Base-by-base conservation (phyloP, 1,139 yeast species). In the Sugiyamaella pinicola region DNA sequence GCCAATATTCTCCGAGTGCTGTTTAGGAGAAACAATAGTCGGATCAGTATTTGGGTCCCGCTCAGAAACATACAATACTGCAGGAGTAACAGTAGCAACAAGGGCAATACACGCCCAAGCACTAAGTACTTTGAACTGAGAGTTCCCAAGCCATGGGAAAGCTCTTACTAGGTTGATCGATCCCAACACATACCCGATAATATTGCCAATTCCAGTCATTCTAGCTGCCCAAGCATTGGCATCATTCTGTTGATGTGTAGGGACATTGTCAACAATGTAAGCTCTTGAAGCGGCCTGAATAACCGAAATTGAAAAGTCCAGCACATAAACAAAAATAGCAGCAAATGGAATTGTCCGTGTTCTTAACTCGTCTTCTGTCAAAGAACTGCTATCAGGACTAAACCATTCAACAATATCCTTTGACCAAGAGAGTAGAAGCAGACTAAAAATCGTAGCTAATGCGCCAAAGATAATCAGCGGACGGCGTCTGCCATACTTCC, bases 201-300 rank as follows among this genome's bases (percentile, higher is more conserved):
- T 75, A 55, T 81, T 82, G 54, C 83, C 83, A 0, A 72, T 70
- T 0, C 84, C 82, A 51, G 84, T 81, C 77, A 84, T 79, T 49
- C 87, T 67, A 1, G 88, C 87, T 0, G 88, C 89, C 87, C 87
- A 82, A 0, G 87, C 87, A 61, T 83, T 83, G 13, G 85, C 83
- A 8, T 69, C 61, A 52, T 78, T 79, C 58, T 82, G 86, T 57
- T 80, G 83, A 37, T 71, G 66, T 0, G 79, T 69, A 2, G 83
- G 80, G 3, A 80, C 78, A 53, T 78, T 76, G 60, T 81, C 86
- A 19, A 81, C 83, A 34, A 81, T 79, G 35, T 80, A 71, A 0
- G 85, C 84, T 12, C 86, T 69, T 3, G 80, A 69, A 2, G 83
- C 74, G 0, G 85, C 83, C 59, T 81, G 84, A 43, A 81, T 81